Conservation (phyloP, 805 yeast genomes). For the Scheffersomyces coipomensis region DNA sequence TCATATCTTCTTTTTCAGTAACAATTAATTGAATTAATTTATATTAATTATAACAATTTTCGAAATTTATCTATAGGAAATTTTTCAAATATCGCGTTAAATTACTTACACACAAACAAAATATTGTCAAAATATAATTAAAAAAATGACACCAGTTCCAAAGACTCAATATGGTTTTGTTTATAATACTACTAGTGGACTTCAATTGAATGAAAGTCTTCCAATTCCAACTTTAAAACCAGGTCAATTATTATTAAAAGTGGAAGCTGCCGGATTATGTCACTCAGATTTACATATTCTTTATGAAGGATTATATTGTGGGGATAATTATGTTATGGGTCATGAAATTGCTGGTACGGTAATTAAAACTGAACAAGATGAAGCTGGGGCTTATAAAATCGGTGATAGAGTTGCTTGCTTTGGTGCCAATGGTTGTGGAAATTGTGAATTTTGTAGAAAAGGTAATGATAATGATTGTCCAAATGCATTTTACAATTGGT, state of each 20-base stretch:
- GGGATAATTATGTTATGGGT: constrained; percentile 38
- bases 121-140: too few species aligned
- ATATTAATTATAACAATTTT: too few species aligned
- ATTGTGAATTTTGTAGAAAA: constrained; percentile 29
- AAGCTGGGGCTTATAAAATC: constrained; percentile 17
- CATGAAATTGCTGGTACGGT: constrained; percentile 43
- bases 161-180: constrained; percentile 8
- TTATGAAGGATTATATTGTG: constrained; percentile 13
- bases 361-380: constrained; percentile 24
- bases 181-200: constrained; percentile 4
- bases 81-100: too few species aligned
- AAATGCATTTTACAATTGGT: constrained; percentile 20
- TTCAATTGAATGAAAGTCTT: constrained; percentile 6
- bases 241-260: constrained; percentile 27
- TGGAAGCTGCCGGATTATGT: constrained; percentile 45
- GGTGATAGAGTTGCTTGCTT: constrained; percentile 31
- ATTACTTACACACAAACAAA: too few species aligned
- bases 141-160: constrained; percentile 7
- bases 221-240: constrained; percentile 5
- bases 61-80: too few species aligned
- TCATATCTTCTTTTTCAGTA: too few species aligned
- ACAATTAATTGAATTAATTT: too few species aligned
- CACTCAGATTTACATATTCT: constrained; percentile 40
- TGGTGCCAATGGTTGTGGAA: constrained; percentile 33
- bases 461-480: constrained; percentile 35